Evolutionary conservation across 306 rosid genomes (phyloP), one percentile per base, ranked within the genome.

Genomic region (Rubus idaeus): DNA sequence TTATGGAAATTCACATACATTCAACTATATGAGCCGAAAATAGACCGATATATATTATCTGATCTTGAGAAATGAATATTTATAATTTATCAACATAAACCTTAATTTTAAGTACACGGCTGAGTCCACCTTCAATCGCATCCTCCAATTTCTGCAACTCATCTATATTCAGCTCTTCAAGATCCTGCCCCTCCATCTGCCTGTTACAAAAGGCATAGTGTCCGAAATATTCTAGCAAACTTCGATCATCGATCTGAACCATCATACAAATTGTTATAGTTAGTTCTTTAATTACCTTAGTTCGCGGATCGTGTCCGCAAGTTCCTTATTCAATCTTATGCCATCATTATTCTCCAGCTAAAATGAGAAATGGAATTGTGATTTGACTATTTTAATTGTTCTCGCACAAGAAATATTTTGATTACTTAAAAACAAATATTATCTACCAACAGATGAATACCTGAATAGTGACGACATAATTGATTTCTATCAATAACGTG

Each of bases 181-280:
- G 84, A 42, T 82, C 89, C 64, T 50, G 67, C 5, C 77, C 85
- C 41, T 57, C 75, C 83, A 75, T 74, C 68, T 73, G 80, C 78
- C 87, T 84, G 50, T 30, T 30, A 30, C 35, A 30, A 30, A 30
- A 30, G 35, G 35, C 35, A 30, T 30, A 30, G 2, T 0, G 35
- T 30, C 35, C 35, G 35, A 30, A 30, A 30, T 30, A 30, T 30
- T 30, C 35, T 30, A 30, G 35, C 35, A 30, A 30, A 30, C 35
- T 30, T 30, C 35, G 35, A 30, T 30, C 35, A 30, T 30, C n/a
- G n/a, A n/a, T n/a, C 60, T 18, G 26, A n/a, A n/a, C 9, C 26
- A 55, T 55, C 60, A 55, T 55, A 53, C 21, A 53, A 53, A 53
- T 18, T 53, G 21, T 53, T 55, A 30, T 30, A 30, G 2, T 30